Percentiles rank a stretch among this genome's conserved stretches.
Conservation (phyloP, 164 flowering plant species). For the Protea cynaroides region DNA sequence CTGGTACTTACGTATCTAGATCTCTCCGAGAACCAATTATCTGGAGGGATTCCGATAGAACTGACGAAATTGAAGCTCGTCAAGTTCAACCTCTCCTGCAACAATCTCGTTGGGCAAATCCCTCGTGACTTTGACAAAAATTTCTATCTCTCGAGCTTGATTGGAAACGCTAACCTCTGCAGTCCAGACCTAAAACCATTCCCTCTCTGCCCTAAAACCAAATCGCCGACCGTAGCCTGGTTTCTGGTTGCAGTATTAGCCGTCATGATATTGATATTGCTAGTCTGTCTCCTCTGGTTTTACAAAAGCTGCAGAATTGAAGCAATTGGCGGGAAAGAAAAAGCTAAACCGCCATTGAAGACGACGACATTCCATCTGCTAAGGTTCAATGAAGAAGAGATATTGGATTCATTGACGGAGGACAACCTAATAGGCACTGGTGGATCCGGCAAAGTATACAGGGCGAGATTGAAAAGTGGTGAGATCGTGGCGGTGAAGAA, state of each 20-base stretch:
- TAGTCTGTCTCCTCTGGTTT: constrained; percentile 29
- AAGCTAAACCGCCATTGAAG: constrained; percentile 29
- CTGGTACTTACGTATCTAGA: constrained; percentile 51
- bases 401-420: constrained; percentile 28
- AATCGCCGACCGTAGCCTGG: constrained; percentile 10
- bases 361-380: constrained; percentile 41
- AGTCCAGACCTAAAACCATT: constrained; percentile 39
- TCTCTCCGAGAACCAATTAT: constrained; percentile 47
- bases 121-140: constrained; percentile 38
- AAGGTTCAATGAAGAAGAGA: constrained; percentile 38
- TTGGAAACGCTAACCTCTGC: constrained; percentile 62
- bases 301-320: constrained; percentile 11
- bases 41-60: constrained; percentile 55
- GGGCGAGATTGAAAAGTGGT: constrained; percentile 43
- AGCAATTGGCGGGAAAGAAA: constrained; percentile 15
- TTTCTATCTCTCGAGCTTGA: constrained; percentile 30
- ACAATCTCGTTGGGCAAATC: constrained; percentile 40
- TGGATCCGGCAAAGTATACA: constrained; percentile 58
- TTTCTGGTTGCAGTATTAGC: constrained; percentile 17
- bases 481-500: constrained; percentile 59
- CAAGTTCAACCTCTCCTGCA: constrained; percentile 47
- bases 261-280: constrained; percentile 19
- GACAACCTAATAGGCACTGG: constrained; percentile 56
- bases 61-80: constrained; percentile 41
- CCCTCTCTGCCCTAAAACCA: constrained; percentile 35